These are phyloP conservation scores for Fusarium veterinarium DNA, from an alignment of 2,329 filamentous ascomycete species.

Conservation along the genomic window DNA sequence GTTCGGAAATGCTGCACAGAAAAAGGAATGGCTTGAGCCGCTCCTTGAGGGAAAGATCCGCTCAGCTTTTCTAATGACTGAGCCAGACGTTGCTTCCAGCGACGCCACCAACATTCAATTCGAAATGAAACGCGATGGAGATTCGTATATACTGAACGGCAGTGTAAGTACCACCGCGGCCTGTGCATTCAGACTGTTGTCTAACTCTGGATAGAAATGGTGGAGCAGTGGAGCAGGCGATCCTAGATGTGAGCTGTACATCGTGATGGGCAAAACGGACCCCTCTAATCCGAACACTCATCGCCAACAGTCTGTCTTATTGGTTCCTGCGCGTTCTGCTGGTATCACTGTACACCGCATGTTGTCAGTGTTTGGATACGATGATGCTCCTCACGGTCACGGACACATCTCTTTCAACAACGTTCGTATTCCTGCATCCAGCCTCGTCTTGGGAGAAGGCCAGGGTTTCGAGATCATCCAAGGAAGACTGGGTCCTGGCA, in stretches of 20 bases:
- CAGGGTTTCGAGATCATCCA: constrained; percentile 99
- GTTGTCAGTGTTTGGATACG: constrained; percentile 93
- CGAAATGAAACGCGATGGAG: constrained; percentile 82
- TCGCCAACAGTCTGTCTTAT: constrained; percentile 90
- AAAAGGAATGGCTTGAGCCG: constrained; percentile 83
- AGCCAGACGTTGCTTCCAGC: constrained; percentile 86
- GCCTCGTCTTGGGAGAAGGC: constrained; percentile 91
- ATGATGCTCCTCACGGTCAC: constrained; percentile 98
- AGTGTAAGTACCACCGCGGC: too few relatives aligned
- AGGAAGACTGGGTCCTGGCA: constrained; percentile 91
- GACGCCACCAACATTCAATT: constrained; percentile 95
- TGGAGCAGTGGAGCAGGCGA: constrained; percentile 98
- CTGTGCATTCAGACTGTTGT: too few relatives aligned
- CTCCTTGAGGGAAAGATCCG: constrained; percentile 86
- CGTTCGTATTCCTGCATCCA: constrained; percentile 84
- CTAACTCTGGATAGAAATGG: constrained; percentile 84
- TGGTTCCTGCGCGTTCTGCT: constrained; percentile 83
- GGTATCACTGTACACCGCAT: constrained; percentile 95
- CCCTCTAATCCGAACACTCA: constrained; percentile 80
- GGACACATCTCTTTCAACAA: constrained; percentile 91
- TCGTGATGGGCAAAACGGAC: constrained; percentile 96
- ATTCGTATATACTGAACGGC: constrained; percentile 85
- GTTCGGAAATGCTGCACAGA: constrained; percentile 88
- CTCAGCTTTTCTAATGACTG: constrained; percentile 93
- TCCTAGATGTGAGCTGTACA: constrained; percentile 89